Evolutionary conservation across 2,329 filamentous ascomycete species (phyloP).

Genomic region (Tolypocladium sp.): DNA sequence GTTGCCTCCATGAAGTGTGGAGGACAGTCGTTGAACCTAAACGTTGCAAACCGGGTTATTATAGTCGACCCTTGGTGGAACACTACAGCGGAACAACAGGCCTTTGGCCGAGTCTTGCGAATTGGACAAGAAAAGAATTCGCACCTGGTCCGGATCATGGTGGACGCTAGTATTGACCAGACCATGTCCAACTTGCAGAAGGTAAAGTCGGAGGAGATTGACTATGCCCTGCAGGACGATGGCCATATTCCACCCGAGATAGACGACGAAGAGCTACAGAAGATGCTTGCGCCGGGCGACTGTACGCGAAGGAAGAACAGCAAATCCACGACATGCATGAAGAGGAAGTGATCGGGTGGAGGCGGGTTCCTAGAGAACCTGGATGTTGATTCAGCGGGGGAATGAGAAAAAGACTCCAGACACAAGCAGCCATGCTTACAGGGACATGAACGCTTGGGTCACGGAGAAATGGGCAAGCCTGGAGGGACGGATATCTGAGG

Average conservation of each 20-base stretch:
- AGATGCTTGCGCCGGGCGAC: neutral
- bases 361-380: too few relatives aligned
- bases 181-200: constrained; percentile 46
- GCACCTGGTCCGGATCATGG: constrained; percentile 46
- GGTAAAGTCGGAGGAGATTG: constrained; percentile 39
- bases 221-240: constrained; percentile 20
- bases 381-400: too few relatives aligned
- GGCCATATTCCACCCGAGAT: constrained; percentile 3
- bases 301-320: too few relatives aligned
- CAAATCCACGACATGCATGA: too few relatives aligned
- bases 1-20: constrained; percentile 25
- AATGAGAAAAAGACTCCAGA: too few relatives aligned
- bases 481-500: too few relatives aligned
- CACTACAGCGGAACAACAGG: constrained; percentile 50
- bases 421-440: too few relatives aligned
- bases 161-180: constrained; percentile 48
- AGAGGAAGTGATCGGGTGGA: too few relatives aligned
- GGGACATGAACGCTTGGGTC: too few relatives aligned
- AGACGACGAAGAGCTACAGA: neutral
- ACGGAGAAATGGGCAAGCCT: too few relatives aligned
- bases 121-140: constrained; percentile 56
- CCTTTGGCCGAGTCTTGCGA: constrained; percentile 49
- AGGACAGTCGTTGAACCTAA: constrained; percentile 30
- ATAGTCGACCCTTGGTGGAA: constrained; percentile 56
- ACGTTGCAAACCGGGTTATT: constrained; percentile 41